A percentile compares a stretch with the other conserved stretches of the same genome.
These are phyloP conservation scores for Massariosphaeria phaeospora DNA, from an alignment of 495 filamentous ascomycete genomes.

Conservation along the genomic window DNA sequence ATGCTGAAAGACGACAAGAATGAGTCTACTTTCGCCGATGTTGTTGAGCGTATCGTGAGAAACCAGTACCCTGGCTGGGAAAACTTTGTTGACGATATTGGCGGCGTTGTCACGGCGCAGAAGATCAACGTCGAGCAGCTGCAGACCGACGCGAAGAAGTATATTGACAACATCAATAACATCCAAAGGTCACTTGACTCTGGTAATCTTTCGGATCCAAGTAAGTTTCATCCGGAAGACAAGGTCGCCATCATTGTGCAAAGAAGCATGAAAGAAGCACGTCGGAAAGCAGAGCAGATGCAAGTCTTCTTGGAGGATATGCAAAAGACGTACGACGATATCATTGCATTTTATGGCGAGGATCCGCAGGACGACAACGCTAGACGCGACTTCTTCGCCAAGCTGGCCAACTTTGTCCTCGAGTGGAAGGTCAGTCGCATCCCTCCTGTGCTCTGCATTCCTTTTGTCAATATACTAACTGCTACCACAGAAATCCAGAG, in stretches of 20 bases:
- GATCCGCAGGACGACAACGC: constrained; percentile 88
- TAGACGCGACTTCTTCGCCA: constrained; percentile 92
- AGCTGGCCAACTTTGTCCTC: constrained; percentile 82
- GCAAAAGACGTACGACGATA: constrained; percentile 84
- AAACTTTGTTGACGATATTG: constrained; percentile 77
- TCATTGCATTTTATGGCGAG: constrained; percentile 95
- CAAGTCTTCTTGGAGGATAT: constrained; percentile 90
- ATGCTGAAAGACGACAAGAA: constrained; percentile 99
- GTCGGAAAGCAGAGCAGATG: constrained; percentile 95
- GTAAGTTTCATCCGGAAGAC: constrained; percentile 97
- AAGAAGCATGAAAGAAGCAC: constrained; percentile 90
- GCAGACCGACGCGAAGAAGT: constrained; percentile 80
- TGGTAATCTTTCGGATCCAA: constrained; percentile 91
- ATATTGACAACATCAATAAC: constrained; percentile 91
- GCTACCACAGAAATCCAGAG: constrained; percentile 64
- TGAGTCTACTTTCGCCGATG: constrained; percentile 88
- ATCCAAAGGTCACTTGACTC: constrained; percentile 86
- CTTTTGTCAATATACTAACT: too few species aligned
- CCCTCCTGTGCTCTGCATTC: neutral
- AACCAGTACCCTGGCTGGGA: constrained; percentile 97
- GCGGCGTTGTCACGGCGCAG: constrained; percentile 72
- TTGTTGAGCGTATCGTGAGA: constrained; percentile 95
- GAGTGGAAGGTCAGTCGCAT: constrained; percentile 71
- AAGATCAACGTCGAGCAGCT: constrained; percentile 95
- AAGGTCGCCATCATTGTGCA: constrained; percentile 88